Evolutionary conservation across 768 basidiomycete species (phyloP).

Genomic region (Asterophora parasitica): DNA sequence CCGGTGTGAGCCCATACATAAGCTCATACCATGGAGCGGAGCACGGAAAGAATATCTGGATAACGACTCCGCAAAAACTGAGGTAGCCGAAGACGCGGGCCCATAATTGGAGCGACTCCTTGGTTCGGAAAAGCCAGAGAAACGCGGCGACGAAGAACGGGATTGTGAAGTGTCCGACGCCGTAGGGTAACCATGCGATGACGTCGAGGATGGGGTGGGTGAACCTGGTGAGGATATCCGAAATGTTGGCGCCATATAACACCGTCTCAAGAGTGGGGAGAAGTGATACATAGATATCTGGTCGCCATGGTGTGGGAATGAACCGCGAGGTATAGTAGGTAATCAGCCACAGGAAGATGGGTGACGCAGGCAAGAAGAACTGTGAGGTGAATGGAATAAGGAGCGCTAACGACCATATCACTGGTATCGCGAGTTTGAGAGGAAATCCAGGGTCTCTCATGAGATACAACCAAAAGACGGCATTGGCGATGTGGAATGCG

Average conservation of each 20-base stretch:
- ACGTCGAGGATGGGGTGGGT: slow-evolving; percentile 92
- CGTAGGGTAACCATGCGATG: slow-evolving; percentile 95
- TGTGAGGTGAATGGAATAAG: slow-evolving; percentile 84
- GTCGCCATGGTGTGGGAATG: slow-evolving; percentile 73
- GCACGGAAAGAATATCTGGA: slow-evolving; percentile 87
- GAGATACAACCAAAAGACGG: slow-evolving; percentile 65
- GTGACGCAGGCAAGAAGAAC: slow-evolving; percentile 86
- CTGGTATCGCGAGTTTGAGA: slow-evolving; percentile 71
- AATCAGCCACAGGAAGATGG: slow-evolving; percentile 82
- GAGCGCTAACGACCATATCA: slow-evolving; percentile 63
- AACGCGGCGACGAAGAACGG: slow-evolving; percentile 85
- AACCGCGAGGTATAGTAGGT: slow-evolving; percentile 84
- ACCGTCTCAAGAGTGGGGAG: slow-evolving; percentile 94
- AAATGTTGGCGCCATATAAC: slow-evolving; percentile 96
- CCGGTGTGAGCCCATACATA: slow-evolving; percentile 93
- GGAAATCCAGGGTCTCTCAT: slow-evolving; percentile 71
- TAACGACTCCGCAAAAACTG: slow-evolving; percentile 83
- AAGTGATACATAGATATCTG: slow-evolving; percentile 83
- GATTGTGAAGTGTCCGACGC: slow-evolving; percentile 83
- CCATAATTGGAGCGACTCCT: slow-evolving; percentile 79
- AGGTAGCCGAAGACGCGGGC: slow-evolving; percentile 87
- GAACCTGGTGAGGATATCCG: slow-evolving; percentile 91
- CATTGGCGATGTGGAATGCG: slow-evolving; percentile 57
- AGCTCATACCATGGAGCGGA: slow-evolving; percentile 98
- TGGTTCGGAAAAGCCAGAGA: slow-evolving; percentile 86